Evolutionary conservation across 202 grass and related monocot species (phyloP).

Genomic region (Musa balbisiana): DNA sequence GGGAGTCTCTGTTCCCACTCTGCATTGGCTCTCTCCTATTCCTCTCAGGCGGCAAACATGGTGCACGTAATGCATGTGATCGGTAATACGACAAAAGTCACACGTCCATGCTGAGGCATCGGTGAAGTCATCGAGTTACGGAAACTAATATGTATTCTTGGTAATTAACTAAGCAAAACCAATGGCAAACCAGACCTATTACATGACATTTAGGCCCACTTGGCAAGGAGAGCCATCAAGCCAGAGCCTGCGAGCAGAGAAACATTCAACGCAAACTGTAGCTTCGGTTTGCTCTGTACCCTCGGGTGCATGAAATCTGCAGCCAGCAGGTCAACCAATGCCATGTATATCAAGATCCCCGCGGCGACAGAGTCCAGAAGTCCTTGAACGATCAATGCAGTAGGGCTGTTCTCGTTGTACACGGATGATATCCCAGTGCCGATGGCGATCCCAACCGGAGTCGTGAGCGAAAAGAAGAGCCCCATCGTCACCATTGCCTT

Average conservation of each 20-base stretch:
- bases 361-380: constrained; percentile 42
- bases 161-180: too few species aligned
- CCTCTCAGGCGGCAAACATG: too few species aligned
- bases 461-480: constrained; percentile 71
- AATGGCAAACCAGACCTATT: too few species aligned
- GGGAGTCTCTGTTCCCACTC: too few species aligned
- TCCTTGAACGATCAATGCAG: constrained; percentile 49
- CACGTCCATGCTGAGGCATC: too few species aligned
- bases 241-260: constrained; percentile 48
- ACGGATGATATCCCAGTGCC: constrained; percentile 35
- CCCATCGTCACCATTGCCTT: constrained; percentile 44
- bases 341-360: constrained; percentile 72
- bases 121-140: too few species aligned
- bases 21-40: too few species aligned
- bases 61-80: too few species aligned
- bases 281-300: constrained; percentile 40
- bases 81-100: too few species aligned
- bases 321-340: constrained; percentile 61
- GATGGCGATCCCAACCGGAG: constrained; percentile 42
- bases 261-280: constrained; percentile 41
- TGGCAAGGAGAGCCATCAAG: constrained; percentile 71
- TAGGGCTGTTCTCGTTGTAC: constrained; percentile 57
- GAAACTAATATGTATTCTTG: too few species aligned
- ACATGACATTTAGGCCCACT: constrained; percentile 35
- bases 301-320: constrained; percentile 66